Base-by-base conservation (phyloP, 352 stramenopile species). In the Phytopythium litorale region DNA sequence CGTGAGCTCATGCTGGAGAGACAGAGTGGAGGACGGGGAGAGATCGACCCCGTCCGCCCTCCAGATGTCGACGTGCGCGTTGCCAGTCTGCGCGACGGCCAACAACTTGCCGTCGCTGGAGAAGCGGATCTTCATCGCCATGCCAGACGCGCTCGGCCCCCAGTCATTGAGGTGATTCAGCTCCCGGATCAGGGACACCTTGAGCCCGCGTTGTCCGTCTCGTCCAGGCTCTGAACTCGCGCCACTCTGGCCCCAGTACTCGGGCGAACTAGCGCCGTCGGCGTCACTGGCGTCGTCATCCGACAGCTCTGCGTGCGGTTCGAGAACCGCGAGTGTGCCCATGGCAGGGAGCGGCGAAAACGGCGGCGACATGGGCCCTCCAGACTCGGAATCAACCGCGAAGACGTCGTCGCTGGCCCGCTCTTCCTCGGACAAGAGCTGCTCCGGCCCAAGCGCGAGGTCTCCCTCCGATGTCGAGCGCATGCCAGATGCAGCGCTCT, bases 1-100 rank as follows among this genome's bases (percentile, higher is more conserved):
- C 0, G 70, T 76, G n/a, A 80, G 56, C 50, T 75, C 61, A 7
- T 78, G 72, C n/a, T 59, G 64, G 40, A 79, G 52, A 28, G 61
- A 57, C n/a, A 82, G 75, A 23, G 64, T 78, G 9, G 50, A 64
- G 15, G 50, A 52, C 4, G 64, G 62, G 21, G 68, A 68, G n/a
- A 72, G 33, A 3, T 51, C 56, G n/a, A 68, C 50, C 2, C 63
- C 59, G n/a, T 76, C 65, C n/a, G 71, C 43, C n/a, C 65, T 62
- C 73, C 73, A 82, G 60, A 82, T 82, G 40, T 79, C 68, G 46
- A 82, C 71, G 18, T 78, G 64, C 8, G 60, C 65, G 33, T 78
- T 75, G 35, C 69, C 69, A 6, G 76, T 56, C 51, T 73, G 76
- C 19, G 73, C 64, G 25, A 78, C 68, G 2, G 71, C 73, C 58